Percentiles rank a stretch among this genome's conserved stretches.
These are phyloP conservation scores for Aspergillus sojae DNA, from an alignment of 2,329 filamentous ascomycete species.

Conservation along the genomic window DNA sequence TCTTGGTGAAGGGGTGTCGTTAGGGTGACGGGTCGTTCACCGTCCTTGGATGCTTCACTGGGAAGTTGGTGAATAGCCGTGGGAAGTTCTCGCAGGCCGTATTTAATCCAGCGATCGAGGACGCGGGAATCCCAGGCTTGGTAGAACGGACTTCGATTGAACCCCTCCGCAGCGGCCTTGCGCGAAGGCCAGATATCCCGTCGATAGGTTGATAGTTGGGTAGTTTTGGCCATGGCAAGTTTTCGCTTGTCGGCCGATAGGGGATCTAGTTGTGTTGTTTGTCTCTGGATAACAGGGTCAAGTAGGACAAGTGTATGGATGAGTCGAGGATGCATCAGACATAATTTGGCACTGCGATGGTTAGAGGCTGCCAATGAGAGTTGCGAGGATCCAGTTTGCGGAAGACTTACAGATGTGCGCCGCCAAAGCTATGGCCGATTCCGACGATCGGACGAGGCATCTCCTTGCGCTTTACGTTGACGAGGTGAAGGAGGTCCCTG, in stretches of 20 bases:
- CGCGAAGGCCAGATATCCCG: conserved; percentile 83
- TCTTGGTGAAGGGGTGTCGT: conserved; percentile 87
- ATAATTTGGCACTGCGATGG: conserved; percentile 59
- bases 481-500: conserved; percentile 79
- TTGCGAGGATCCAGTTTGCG: neutral
- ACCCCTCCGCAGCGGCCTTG: conserved; percentile 65
- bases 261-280: conserved; percentile 44
- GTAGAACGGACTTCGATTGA: conserved; percentile 75
- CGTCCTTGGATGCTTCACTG: conserved; percentile 15
- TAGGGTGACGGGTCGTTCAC: conserved; percentile 61
- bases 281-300: conserved; percentile 74
- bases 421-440: conserved; percentile 89
- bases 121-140: conserved; percentile 79
- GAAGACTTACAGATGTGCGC: conserved; percentile 61
- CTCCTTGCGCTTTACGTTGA: conserved; percentile 77
- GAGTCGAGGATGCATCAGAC: conserved; percentile 78
- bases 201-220: conserved; percentile 66
- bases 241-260: conserved; percentile 25
- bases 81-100: conserved; percentile 76
- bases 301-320: conserved; percentile 74
- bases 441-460: conserved; percentile 84
- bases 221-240: conserved; percentile 38
- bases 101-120: conserved; percentile 70
- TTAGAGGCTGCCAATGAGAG: conserved; percentile 7
- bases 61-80: conserved; percentile 51